Conservation (phyloP, 179 eudicot species). For the Nepenthes alata region DNA sequence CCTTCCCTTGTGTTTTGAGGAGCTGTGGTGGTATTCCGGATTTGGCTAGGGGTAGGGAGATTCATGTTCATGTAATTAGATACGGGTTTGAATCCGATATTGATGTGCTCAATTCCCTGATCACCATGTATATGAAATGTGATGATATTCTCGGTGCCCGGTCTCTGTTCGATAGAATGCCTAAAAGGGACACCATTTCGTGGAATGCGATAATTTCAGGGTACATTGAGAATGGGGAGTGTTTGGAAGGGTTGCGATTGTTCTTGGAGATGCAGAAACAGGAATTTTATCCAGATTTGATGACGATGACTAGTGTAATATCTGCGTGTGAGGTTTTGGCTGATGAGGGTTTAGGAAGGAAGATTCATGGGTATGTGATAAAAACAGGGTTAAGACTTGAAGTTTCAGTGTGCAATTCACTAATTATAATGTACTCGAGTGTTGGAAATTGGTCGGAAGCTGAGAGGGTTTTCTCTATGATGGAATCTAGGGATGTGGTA, state of each 20-base stretch:
- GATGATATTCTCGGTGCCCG: conserved; percentile 42
- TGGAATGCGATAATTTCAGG: conserved; percentile 83
- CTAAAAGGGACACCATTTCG: conserved; percentile 47
- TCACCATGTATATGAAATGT: conserved; percentile 73
- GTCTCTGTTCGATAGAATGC: conserved; percentile 54
- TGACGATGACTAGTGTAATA: conserved; percentile 63
- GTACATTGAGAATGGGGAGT: conserved; percentile 47
- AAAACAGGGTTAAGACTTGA: conserved; percentile 34
- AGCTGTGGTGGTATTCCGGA: conserved; percentile 56
- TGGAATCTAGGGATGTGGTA: conserved; percentile 51
- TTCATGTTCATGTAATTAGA: conserved; percentile 65
- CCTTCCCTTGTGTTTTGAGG: conserved; percentile 69
- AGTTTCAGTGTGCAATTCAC: conserved; percentile 50
- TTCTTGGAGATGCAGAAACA: conserved; percentile 43
- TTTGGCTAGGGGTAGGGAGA: conserved; percentile 51
- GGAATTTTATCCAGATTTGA: conserved; percentile 42
- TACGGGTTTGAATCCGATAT: conserved; percentile 40
- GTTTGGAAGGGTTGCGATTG: conserved; percentile 38
- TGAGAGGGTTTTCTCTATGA: conserved; percentile 42
- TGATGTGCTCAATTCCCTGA: conserved; percentile 62
- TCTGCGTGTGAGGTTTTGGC: conserved; percentile 55
- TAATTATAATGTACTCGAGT: conserved; percentile 51
- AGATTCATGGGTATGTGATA: conserved; percentile 45
- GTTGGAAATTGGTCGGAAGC: conserved; percentile 49
- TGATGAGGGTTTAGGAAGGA: conserved; percentile 43